Evolutionary conservation across 108 stramenopile genomes (phyloP).

Genomic region (Cyclotella kingstonii): DNA sequence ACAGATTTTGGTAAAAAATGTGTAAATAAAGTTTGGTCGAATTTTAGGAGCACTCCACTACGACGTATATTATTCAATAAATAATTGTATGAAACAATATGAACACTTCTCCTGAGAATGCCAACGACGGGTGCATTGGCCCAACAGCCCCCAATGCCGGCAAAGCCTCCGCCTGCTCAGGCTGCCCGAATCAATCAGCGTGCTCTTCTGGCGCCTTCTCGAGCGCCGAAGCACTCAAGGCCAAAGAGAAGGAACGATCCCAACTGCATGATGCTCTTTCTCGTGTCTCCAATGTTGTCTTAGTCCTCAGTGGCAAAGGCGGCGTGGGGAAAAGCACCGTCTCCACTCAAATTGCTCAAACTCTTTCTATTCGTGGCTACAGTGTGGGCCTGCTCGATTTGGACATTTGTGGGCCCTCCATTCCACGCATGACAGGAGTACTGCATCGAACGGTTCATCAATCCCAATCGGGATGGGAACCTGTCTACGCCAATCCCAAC

Average conservation of each 20-base stretch:
- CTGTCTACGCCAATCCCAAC: constrained; percentile 91
- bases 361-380: constrained; percentile 85
- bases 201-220: constrained; percentile 90
- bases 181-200: constrained; percentile 94
- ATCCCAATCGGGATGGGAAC: constrained; percentile 95
- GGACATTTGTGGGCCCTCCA: constrained; percentile 98
- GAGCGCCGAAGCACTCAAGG: constrained; percentile 61
- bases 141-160: constrained; percentile 90
- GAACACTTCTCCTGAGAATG: constrained; percentile 43
- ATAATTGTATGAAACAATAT: neutral
- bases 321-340: constrained; percentile 98
- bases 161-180: constrained; percentile 89
- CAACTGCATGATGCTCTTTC: constrained; percentile 65
- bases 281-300: constrained; percentile 88
- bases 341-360: constrained; percentile 90
- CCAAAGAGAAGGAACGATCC: constrained; percentile 50
- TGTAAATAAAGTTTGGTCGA: no score
- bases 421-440: constrained; percentile 90
- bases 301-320: constrained; percentile 98
- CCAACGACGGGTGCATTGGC: constrained; percentile 94
- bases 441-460: constrained; percentile 68
- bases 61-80: neutral
- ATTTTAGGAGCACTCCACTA: no score
- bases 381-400: constrained; percentile 96
- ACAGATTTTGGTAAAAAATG: no score